phyloP scores from a whole-genome alignment of 1,284 basidiomycete genomes.

The Puccinia novopanici region DNA sequence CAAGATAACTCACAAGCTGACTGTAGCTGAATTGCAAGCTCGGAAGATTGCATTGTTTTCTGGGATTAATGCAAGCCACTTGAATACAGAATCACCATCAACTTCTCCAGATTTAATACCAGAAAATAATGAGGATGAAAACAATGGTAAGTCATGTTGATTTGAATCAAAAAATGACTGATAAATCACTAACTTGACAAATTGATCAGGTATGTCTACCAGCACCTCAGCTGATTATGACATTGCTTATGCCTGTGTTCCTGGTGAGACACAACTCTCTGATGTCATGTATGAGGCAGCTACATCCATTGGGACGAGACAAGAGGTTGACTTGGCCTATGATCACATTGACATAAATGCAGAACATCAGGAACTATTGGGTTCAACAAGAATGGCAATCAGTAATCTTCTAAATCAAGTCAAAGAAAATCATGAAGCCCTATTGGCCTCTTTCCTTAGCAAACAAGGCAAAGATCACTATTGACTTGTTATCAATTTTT shows the following conservation, averaged over 20 bases:
- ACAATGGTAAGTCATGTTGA: slow-evolving; percentile 2
- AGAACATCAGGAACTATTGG: background rate
- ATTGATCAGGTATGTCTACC: slow-evolving; percentile 7
- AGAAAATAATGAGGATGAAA: slow-evolving; percentile 4
- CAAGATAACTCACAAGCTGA: slow-evolving; percentile 17
- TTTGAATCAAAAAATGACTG: too few species aligned
- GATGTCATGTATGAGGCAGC: slow-evolving; percentile 22
- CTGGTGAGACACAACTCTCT: background rate
- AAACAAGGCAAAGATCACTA: background rate
- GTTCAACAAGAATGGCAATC: slow-evolving; percentile 16
- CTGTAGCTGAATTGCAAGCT: slow-evolving; percentile 14
- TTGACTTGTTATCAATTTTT: background rate
- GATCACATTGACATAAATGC: background rate
- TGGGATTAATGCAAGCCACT: slow-evolving; percentile 3
- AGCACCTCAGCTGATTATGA: slow-evolving; percentile 6
- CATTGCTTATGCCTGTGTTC: slow-evolving; percentile 10
- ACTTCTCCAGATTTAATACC: background rate
- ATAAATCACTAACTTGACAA: too few species aligned
- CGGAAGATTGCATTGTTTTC: slow-evolving; percentile 24
- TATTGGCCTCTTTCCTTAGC: background rate
- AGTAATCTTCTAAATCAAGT: slow-evolving; percentile 36
- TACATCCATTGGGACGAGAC: background rate
- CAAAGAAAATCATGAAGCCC: background rate
- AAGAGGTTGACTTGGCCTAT: background rate
- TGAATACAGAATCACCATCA: background rate